These are phyloP conservation scores for Dunaliella salina DNA, from an alignment of 163 green algal species.

Conservation along the genomic window DNA sequence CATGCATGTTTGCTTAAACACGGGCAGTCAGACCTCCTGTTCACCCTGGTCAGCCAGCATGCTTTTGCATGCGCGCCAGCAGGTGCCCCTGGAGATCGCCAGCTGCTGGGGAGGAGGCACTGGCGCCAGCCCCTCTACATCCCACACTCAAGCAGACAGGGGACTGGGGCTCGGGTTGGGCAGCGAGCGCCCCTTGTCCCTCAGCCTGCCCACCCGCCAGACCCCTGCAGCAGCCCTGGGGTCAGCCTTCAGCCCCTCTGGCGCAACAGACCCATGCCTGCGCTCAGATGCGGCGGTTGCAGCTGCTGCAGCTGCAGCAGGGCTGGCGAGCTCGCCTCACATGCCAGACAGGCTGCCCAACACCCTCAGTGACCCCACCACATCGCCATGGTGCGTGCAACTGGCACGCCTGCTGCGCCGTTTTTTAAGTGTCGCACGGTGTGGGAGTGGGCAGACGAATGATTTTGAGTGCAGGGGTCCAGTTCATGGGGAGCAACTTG, in stretches of 20 bases:
- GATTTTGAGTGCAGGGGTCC: no score
- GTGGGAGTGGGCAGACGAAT: no score
- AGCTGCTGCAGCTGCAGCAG: background rate
- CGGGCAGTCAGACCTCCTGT: no score
- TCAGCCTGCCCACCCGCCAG: background rate
- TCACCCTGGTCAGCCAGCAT: no score
- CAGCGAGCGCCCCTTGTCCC: background rate
- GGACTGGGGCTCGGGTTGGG: no score
- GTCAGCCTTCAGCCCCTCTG: background rate
- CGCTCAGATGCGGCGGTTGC: background rate
- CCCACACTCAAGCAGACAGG: no score
- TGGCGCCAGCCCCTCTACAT: background rate
- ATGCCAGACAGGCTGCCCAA: background rate
- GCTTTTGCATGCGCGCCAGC: no score
- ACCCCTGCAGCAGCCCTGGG: background rate
- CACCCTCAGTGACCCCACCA: background rate
- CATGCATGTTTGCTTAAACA: no score
- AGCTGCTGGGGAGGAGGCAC: conserved; percentile 6
- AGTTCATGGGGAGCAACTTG: no score
- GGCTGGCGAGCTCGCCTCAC: background rate
- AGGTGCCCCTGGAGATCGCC: conserved; percentile 6
- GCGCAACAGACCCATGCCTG: background rate
- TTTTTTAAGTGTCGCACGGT: no score
- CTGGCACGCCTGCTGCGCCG: no score
- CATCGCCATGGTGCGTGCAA: background rate